phyloP scores from a whole-genome alignment of 2,329 filamentous ascomycete species.

The Colletotrichum endophyticum region DNA sequence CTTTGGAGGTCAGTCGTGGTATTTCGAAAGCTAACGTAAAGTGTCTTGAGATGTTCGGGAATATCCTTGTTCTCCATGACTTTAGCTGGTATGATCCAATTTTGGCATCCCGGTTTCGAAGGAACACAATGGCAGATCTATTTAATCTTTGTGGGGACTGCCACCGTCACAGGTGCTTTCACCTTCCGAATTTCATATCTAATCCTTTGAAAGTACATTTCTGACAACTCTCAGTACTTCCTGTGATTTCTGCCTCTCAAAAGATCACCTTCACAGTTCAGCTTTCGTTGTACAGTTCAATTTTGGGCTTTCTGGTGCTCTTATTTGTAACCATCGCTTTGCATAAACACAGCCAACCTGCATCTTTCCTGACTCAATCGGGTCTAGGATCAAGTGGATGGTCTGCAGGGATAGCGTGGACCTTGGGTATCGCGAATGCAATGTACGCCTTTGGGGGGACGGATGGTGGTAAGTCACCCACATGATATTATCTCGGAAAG shows the following conservation, averaged over 20 bases:
- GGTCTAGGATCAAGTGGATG: slow-evolving; percentile 17
- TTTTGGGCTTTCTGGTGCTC: background rate
- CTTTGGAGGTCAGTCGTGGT: background rate
- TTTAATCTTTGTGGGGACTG: background rate
- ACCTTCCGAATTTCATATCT: background rate
- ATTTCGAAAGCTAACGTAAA: background rate
- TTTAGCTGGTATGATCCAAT: background rate
- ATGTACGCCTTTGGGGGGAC: slow-evolving; percentile 23
- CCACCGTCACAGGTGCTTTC: background rate
- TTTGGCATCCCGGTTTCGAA: background rate
- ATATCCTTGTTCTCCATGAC: background rate
- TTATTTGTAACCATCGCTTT: background rate
- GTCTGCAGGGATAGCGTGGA: slow-evolving; percentile 20
- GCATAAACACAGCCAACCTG: background rate
- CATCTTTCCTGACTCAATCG: background rate
- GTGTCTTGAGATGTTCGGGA: background rate
- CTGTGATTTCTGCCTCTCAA: background rate
- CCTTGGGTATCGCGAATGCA: slow-evolving; percentile 21
- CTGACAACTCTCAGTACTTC: background rate
- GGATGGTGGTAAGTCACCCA: slow-evolving; percentile 7
- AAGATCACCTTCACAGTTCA: background rate
- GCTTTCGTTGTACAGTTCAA: background rate
- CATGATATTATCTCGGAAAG: background rate
- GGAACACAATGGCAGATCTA: background rate
- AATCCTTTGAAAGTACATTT: background rate